Conservation (phyloP, 2,329 filamentous ascomycete species). For the Coniochaeta sp. region DNA sequence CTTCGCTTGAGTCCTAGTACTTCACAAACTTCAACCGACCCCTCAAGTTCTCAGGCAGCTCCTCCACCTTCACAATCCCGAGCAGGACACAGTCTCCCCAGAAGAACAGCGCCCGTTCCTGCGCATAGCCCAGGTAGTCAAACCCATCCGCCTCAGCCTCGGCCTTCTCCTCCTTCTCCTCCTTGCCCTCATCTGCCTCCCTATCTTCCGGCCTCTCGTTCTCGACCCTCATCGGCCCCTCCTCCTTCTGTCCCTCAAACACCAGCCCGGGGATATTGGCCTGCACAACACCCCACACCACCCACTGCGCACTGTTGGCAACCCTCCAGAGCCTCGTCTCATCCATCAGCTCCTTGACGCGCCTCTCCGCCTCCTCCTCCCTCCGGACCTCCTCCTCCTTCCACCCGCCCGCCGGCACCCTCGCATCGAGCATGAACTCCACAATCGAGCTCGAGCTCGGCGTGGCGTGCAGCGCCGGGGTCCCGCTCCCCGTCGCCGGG, state of each 20-base stretch:
- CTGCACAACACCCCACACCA: slow-evolving; percentile 94
- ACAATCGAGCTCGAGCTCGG: slow-evolving; percentile 47
- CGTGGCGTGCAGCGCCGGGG: slow-evolving; percentile 27
- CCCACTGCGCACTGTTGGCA: slow-evolving; percentile 84
- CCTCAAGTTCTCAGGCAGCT: slow-evolving; percentile 64
- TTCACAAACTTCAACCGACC: slow-evolving; percentile 62
- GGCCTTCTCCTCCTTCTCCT: slow-evolving; percentile 31
- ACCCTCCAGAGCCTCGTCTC: slow-evolving; percentile 81
- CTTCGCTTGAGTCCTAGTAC: slow-evolving; percentile 25
- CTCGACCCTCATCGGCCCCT: slow-evolving; percentile 30
- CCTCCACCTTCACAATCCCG: slow-evolving; percentile 66
- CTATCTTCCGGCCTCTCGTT: slow-evolving; percentile 10
- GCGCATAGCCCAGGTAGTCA: slow-evolving; percentile 86
- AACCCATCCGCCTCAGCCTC: slow-evolving; percentile 67
- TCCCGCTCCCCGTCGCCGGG: slow-evolving; percentile 14
- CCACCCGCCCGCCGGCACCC: slow-evolving; percentile 46
- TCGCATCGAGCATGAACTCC: slow-evolving; percentile 79
- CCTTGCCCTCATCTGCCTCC: slow-evolving; percentile 5
- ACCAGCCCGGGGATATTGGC: slow-evolving; percentile 70
- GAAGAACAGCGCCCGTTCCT: slow-evolving; percentile 87
- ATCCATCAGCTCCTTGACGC: slow-evolving; percentile 63
- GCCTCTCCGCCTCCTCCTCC: slow-evolving; percentile 57
- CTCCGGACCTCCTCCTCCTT: slow-evolving; percentile 54
- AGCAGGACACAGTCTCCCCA: slow-evolving; percentile 82
- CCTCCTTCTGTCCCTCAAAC: slow-evolving; percentile 10